Conservation (phyloP, 2,329 filamentous ascomycete species). For the Basipetospora chlamydospora region DNA sequence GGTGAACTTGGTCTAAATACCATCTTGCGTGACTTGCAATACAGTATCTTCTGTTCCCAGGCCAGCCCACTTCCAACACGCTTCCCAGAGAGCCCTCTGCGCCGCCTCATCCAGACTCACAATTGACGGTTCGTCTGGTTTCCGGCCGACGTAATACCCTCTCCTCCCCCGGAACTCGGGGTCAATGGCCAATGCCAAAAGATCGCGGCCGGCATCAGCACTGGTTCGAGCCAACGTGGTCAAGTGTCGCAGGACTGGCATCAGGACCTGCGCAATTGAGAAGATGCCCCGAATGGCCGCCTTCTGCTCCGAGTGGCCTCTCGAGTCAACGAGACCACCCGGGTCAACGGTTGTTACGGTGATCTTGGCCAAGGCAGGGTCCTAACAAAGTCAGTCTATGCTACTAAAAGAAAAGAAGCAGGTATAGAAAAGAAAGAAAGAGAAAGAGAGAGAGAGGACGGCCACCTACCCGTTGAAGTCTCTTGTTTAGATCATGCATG, state of each 20-base stretch:
- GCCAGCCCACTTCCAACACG: slow-evolving; percentile 3
- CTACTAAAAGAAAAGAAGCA: too few relatives aligned
- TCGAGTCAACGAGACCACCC: slow-evolving; percentile 11
- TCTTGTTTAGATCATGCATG: slow-evolving; percentile 13
- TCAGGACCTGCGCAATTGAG: neutral
- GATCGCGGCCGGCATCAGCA: slow-evolving; percentile 1
- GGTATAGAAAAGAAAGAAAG: too few relatives aligned
- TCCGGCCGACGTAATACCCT: slow-evolving; percentile 1
- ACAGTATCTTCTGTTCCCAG: neutral
- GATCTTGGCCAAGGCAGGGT: slow-evolving; percentile 5
- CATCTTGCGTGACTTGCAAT: too few relatives aligned
- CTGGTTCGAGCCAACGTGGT: neutral
- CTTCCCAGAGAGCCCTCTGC: neutral
- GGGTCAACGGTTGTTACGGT: slow-evolving; percentile 12
- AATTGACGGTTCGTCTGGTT: neutral
- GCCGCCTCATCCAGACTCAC: neutral
- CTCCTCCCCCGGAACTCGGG: slow-evolving; percentile 2
- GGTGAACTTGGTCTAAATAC: too few relatives aligned
- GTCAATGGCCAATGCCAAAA: neutral
- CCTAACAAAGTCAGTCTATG: neutral
- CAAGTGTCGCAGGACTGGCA: slow-evolving; percentile 1
- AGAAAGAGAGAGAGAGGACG: neutral
- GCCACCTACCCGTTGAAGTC: slow-evolving; percentile 5
- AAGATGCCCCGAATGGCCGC: neutral
- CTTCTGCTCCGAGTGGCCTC: slow-evolving; percentile 7